Evolutionary conservation across 2,329 filamentous ascomycete species (phyloP), one percentile per base, ranked within the genome.

Genomic region (Tolypocladium inflatum): DNA sequence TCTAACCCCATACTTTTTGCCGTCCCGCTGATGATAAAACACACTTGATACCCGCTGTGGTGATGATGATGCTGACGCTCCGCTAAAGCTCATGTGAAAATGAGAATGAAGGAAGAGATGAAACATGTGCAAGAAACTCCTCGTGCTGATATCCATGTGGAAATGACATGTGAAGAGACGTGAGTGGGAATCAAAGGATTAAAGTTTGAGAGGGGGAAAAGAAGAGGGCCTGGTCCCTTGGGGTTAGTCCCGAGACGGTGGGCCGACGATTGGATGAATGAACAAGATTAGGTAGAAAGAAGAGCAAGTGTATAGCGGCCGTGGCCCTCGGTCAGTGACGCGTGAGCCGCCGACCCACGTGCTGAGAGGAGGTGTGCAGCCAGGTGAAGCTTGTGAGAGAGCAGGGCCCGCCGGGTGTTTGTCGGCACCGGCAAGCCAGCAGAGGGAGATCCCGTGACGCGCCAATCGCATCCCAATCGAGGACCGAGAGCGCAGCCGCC

Each of bases 31-130:
- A 33, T 42, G 17, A 55, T 19, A 35, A n/a, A 35, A n/a, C 15
- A 23, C n/a, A 6, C 45, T 19, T 26, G 23, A 17, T 54, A 30
- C 19, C 21, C 38, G 42, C 41, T 53, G 50, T 48, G 50, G 56
- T 35, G 42, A 55, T n/a, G 39, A 48, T 48, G 48, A 54, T n/a
- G 30, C 55, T 54, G 55, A 57, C 39, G 56, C 57, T 30, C 26
- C 51, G 58, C 56, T 38, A 21, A 52, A 55, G 43, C 52, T 37
- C 33, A 17, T 38, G 43, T 21, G n/a, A 15, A 35, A 23, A 35
- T 35, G 4, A n/a, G 9, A 51, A 35, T 4, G n/a, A 33, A 13
- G 1, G 1, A 50, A 33, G 26, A 4, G 7, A 50, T 51, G 30
- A 51, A 35, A 19, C 19, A 35, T 35, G 26, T 48, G 30, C 26